Percentiles rank a stretch among this genome's conserved stretches.
Evolutionary conservation across 306 rosid species (phyloP).

Genomic region (Erythrophleum fordii): DNA sequence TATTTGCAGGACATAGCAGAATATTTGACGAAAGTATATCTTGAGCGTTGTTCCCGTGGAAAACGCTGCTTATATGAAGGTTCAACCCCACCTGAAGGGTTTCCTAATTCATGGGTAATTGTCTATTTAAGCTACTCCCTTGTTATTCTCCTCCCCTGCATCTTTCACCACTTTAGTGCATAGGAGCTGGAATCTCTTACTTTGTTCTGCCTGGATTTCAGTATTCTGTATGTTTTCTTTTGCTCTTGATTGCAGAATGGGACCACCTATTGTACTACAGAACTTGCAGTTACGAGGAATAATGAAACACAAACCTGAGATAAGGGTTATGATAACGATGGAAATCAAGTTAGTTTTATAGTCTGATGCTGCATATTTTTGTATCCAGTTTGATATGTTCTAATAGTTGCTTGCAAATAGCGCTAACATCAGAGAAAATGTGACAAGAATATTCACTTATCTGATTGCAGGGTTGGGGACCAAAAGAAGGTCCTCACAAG

Average conservation of each 20-base stretch:
- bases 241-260: constrained; percentile 70
- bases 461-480: constrained; percentile 86
- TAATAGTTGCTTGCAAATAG: constrained; percentile 7
- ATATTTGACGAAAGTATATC: constrained; percentile 77
- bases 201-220: background rate
- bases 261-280: constrained; percentile 76
- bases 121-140: constrained; percentile 13
- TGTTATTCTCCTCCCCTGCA: background rate
- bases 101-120: constrained; percentile 93
- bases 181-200: background rate
- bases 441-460: constrained; percentile 24
- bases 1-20: constrained; percentile 82
- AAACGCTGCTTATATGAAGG: constrained; percentile 95
- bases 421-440: background rate
- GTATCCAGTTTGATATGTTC: constrained; percentile 29
- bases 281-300: constrained; percentile 78
- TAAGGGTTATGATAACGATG: constrained; percentile 78
- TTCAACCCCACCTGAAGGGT: constrained; percentile 89
- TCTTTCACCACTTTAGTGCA: background rate
- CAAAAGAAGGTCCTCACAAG: constrained; percentile 84
- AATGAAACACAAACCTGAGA: constrained; percentile 92
- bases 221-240: constrained; percentile 17
- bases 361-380: constrained; percentile 3
- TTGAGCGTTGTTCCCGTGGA: constrained; percentile 86
- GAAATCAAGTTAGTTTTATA: constrained; percentile 70